Evolutionary conservation across 2,329 filamentous ascomycete species (phyloP).

Genomic region (Cercospora sp.): DNA sequence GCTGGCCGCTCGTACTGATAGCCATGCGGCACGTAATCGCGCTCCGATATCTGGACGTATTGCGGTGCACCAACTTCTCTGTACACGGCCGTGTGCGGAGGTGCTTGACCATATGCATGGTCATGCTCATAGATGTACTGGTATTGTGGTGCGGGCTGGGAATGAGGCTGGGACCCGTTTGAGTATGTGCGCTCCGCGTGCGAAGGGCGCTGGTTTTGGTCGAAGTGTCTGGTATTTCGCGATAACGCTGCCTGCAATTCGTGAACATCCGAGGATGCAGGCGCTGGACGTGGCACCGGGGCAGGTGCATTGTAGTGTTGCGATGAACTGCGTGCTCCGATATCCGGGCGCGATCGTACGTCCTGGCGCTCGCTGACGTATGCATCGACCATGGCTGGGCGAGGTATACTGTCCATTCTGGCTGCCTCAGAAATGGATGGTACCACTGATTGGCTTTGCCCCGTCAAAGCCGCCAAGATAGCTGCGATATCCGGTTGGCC

Average conservation of each 20-base stretch:
- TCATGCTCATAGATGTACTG: conserved; percentile 31
- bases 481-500: conserved; percentile 34
- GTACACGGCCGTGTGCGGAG: conserved; percentile 18
- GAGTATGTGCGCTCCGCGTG: conserved; percentile 22
- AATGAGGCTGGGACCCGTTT: neutral
- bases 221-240: conserved; percentile 24
- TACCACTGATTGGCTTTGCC: conserved; percentile 20
- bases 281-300: conserved; percentile 6
- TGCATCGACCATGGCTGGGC: conserved; percentile 4
- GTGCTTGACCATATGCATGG: conserved; percentile 23
- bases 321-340: neutral
- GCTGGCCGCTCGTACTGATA: conserved; percentile 29
- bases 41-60: conserved; percentile 28
- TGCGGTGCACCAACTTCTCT: conserved; percentile 24
- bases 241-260: conserved; percentile 25
- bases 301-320: conserved; percentile 21
- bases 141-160: conserved; percentile 29
- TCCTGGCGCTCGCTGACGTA: neutral
- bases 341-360: neutral
- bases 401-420: conserved; percentile 21
- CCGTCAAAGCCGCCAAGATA: conserved; percentile 33
- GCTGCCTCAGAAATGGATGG: conserved; percentile 20
- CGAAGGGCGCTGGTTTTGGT: conserved; percentile 28
- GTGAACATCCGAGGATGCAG: conserved; percentile 6
- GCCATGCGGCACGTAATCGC: conserved; percentile 20